Percentiles rank a stretch among this genome's conserved stretches.
Evolutionary conservation across 2,329 filamentous ascomycete species (phyloP).

Genomic region (Beauveria bassiana): DNA sequence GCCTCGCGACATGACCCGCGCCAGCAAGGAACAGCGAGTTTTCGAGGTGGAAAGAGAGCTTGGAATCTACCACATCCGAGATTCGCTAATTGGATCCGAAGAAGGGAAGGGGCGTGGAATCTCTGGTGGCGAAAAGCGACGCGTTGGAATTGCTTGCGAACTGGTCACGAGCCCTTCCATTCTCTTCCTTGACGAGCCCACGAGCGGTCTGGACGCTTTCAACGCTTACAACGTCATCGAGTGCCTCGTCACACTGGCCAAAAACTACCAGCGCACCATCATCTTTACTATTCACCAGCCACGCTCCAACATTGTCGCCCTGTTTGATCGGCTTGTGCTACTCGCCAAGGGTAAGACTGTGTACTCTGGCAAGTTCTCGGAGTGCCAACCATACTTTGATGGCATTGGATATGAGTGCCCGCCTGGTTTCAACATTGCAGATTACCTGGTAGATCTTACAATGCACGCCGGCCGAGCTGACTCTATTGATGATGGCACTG

Average conservation of each 20-base stretch:
- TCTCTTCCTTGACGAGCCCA: slow-evolving; percentile 93
- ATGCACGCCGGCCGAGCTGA: slow-evolving; percentile 77
- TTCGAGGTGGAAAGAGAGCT: slow-evolving; percentile 93
- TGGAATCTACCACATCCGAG: slow-evolving; percentile 86
- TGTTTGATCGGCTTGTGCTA: slow-evolving; percentile 91
- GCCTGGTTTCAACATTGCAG: slow-evolving; percentile 95
- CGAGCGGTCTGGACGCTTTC: slow-evolving; percentile 89
- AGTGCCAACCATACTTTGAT: slow-evolving; percentile 90
- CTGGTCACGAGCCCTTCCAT: slow-evolving; percentile 96
- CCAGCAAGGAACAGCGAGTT: slow-evolving; percentile 84
- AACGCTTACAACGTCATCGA: slow-evolving; percentile 98
- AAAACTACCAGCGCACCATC: slow-evolving; percentile 93
- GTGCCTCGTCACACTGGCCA: slow-evolving; percentile 87
- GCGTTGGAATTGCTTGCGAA: slow-evolving; percentile 95
- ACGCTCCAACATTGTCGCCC: slow-evolving; percentile 92
- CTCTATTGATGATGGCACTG: slow-evolving; percentile 45
- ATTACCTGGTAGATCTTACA: slow-evolving; percentile 93
- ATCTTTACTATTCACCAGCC: slow-evolving; percentile 98
- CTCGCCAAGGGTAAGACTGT: slow-evolving; percentile 84
- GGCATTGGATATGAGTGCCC: slow-evolving; percentile 87
- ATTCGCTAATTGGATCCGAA: slow-evolving; percentile 93
- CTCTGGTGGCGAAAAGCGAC: slow-evolving; percentile 91
- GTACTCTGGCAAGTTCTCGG: slow-evolving; percentile 83
- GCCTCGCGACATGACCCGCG: slow-evolving; percentile 81
- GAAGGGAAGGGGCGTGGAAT: slow-evolving; percentile 92